Base-by-base conservation (phyloP, 768 basidiomycete genomes). In the Asterophora lycoperdoides region DNA sequence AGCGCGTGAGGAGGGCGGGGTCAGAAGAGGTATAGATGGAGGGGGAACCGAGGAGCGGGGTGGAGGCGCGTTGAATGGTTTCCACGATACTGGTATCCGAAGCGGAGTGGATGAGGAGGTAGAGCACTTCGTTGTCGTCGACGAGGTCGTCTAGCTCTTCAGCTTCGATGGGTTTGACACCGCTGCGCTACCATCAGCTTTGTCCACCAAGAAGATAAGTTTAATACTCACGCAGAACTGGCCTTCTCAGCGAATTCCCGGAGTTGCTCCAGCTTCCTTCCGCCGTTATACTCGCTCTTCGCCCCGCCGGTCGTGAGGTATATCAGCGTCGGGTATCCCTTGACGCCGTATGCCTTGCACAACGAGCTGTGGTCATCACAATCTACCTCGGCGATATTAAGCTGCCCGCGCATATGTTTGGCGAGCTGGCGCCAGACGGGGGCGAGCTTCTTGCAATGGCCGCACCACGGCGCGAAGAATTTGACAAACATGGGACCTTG, bases 381-480 rank as follows among this genome's bases (percentile, higher is more conserved):
- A 61, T 99, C 81, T 11, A 99, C 85, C 53, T 95, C 83, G 2
- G 84, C 93, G 8, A 99, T 70, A 33, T 79, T 86, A 26, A 94
- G 71, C 41, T 82, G 83, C 52, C 75, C 71, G 56, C 85, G 77
- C 76, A 94, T 82, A 17, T 70, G 68, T 41, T 68, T 65, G 0
- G 89, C 94, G 3, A 99, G 77, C 41, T 86, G 73, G 1, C 69
- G 70, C 90, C 93, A 98, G 0, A 72, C 76, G 44, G 84, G 93
- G 0, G 90, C 89, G 1, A 98, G 76, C 61, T 90, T 90, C 71
- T 96, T 94, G 78, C 95, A 99, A 68, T 98, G 94, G 4, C 89
- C 89, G 63, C 94, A 97, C 90, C 94, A 98, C 0, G 94, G 94
- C 0, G 93, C 95, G 63, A 79, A 98, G 72, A 89, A 98, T 56